Evolutionary conservation across 208 protist species (phyloP), one percentile per base, ranked within the genome.

Genomic region (Leptomonas seymouri): DNA sequence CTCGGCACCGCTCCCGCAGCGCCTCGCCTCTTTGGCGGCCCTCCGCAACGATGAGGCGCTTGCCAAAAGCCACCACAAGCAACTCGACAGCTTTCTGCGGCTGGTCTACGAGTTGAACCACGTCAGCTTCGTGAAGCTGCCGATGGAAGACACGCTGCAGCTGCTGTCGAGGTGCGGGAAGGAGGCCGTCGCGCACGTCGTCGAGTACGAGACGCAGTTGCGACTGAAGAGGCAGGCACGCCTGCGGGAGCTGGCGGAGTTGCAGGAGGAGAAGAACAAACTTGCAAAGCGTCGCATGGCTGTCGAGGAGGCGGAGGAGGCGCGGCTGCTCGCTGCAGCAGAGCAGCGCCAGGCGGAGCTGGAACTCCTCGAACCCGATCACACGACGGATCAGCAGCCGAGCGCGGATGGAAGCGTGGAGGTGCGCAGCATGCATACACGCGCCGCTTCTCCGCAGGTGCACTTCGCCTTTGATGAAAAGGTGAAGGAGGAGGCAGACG

Each of bases 101-200:
- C 41, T 93, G n/a, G 71, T 92, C 42, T 96, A 96, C 77, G 91
- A 96, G 71, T 96, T 94, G 56, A 94, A 94, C 56, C 91, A 96
- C 72, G 56, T 82, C 28, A 93, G 82, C 1, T 93, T 96, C 69
- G 82, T 91, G 60, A 94, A 93, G 50, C 71, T 96, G 36, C 86
- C 88, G 28, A 86, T 96, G 71, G 72, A 80, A 31, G 88, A 96
- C 74, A 94, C 89, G 28, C 57, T 96, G 36, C 79, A 84, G 73
- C 71, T 94, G 67, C 76, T 96, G 14, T 75, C 81, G 31, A 82
- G 89, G 11, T 94, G 88, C 62, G 89, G 91, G 9, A 88, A 80
- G 48, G 88, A 90, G 54, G 82, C 81, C 15, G 77, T 86, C 56
- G 85, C 88, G 44, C 91, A 96, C 59, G 30, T 80, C 8, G 66